These are phyloP conservation scores for Lantana camara DNA, from an alignment of 257 asterid genomes.

Conservation along the genomic window DNA sequence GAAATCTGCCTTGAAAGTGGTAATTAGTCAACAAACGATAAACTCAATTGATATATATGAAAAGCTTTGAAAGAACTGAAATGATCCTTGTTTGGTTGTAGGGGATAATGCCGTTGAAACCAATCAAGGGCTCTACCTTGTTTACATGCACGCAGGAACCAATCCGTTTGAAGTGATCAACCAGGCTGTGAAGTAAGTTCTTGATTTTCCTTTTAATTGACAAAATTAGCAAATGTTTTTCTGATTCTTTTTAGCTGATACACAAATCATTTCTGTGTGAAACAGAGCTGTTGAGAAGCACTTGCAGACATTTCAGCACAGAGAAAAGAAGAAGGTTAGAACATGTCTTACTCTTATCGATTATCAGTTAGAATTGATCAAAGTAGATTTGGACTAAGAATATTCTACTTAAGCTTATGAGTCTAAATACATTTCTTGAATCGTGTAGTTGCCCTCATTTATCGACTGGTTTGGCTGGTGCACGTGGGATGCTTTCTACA, in stretches of 20 bases:
- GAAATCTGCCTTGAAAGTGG: conserved; percentile 99
- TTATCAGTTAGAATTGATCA: conserved; percentile 24
- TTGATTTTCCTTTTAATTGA: not conserved
- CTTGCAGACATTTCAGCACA: conserved; percentile 86
- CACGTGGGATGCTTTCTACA: conserved; percentile 99
- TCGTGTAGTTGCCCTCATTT: conserved; percentile 69
- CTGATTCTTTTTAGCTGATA: not conserved
- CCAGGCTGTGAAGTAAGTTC: conserved; percentile 89
- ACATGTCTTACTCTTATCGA: not conserved
- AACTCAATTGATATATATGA: no score
- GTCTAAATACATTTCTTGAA: conserved; percentile 9
- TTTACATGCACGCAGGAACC: conserved; percentile 88
- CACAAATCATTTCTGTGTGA: conserved; percentile 8
- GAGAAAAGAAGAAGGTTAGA: conserved; percentile 80
- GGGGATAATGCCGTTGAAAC: conserved; percentile 89
- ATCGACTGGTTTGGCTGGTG: conserved; percentile 99
- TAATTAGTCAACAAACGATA: conserved; percentile 44
- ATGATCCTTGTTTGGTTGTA: conserved; percentile 49
- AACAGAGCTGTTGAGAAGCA: conserved; percentile 88
- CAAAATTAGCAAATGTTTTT: conserved; percentile 7
- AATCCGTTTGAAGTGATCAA: conserved; percentile 91
- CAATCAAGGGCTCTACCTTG: conserved; percentile 84
- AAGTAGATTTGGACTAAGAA: conserved; percentile 1
- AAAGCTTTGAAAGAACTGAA: conserved; percentile 12
- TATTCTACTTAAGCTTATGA: not conserved